Evolutionary conservation across 768 basidiomycete species (phyloP), one percentile per base, ranked within the genome.

Genomic region (Tylopilus felleus): DNA sequence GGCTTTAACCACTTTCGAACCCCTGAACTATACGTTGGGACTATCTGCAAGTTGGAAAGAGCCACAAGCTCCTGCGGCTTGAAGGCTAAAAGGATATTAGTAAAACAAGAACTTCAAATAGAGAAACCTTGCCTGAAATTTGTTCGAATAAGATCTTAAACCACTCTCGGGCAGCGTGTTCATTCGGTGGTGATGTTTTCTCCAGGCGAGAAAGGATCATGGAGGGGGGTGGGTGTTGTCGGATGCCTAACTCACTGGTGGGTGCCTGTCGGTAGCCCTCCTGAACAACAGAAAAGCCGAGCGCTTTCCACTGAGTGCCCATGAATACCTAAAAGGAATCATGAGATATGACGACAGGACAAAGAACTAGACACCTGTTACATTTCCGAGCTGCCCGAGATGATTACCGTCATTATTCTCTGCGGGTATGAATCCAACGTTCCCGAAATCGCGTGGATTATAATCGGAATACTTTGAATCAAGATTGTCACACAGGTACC

Each of bases 261-360:
- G 36, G 27, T 0, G 36, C 45, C 8, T 40, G 4, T 28, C 28
- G 28, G 25, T 16, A 47, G 12, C 9, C 12, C 5, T 46, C 45
- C 12, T 47, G 45, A 3, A 52, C 17, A 12, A 52, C 51, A 3
- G 51, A 45, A 8, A 52, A 52, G 16, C 51, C 51, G 14, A 52
- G 43, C 1, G 1, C 8, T 44, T 52, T 52, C 51, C 51, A 52
- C 12, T 23, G 25, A 5, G 17, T 22, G 0, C 25, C 44, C 9
- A 14, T 39, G n/a, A 46, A 52, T 14, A 52, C 51, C 51, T 52
- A 21, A 6, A 42, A 25, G 14, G 5, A 25, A 25, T 2, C 8
- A n/a, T 29, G 8, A 16, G 9, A 19, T 19, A 12, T 9, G 5
- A 31, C 2, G 9, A 10, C 12, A 21, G 14, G 5, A 8, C 29